Percentiles rank a stretch among this genome's conserved stretches.
These are phyloP conservation scores for Mrakia hoshinonis DNA, from an alignment of 768 basidiomycete genomes.

Conservation along the genomic window DNA sequence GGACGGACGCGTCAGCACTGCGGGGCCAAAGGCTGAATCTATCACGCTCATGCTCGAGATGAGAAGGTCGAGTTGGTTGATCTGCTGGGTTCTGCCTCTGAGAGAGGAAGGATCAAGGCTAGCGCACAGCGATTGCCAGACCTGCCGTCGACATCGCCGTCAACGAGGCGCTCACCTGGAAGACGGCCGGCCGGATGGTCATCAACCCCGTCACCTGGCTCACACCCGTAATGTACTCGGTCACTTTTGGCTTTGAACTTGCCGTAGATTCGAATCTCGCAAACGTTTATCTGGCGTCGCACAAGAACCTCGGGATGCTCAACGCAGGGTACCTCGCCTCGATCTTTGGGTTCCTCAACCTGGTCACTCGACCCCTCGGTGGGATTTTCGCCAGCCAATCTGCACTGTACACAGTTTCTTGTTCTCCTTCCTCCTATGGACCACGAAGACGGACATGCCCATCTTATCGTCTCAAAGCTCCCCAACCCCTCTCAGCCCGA, in stretches of 20 bases:
- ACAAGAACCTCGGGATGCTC: conserved; percentile 45
- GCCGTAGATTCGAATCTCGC: conserved; percentile 52
- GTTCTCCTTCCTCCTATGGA: too few relatives aligned
- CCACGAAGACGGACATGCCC: too few relatives aligned
- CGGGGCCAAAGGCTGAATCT: too few relatives aligned
- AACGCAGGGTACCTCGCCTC: conserved; percentile 47
- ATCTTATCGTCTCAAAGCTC: conserved; percentile 53
- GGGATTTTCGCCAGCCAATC: conserved; percentile 16
- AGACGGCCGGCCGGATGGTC: conserved; percentile 41
- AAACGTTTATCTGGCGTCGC: conserved; percentile 45
- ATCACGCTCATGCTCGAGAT: too few relatives aligned
- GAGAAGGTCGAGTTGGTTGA: too few relatives aligned
- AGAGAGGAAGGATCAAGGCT: too few relatives aligned
- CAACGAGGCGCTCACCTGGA: conserved; percentile 45
- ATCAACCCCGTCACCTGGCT: conserved; percentile 50
- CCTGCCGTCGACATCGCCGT: conserved; percentile 46
- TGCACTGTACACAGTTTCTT: too few relatives aligned
- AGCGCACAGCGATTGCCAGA: too few relatives aligned
- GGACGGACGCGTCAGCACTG: too few relatives aligned
- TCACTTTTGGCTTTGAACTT: conserved; percentile 55
- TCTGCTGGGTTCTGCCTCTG: too few relatives aligned
- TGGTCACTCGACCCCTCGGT: conserved; percentile 47
- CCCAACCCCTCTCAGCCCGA: conserved; percentile 61
- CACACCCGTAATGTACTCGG: conserved; percentile 50
- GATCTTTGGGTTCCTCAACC: conserved; percentile 46